Conservation (phyloP, 345 rosid species). For the Euphorbia tirucalli region DNA sequence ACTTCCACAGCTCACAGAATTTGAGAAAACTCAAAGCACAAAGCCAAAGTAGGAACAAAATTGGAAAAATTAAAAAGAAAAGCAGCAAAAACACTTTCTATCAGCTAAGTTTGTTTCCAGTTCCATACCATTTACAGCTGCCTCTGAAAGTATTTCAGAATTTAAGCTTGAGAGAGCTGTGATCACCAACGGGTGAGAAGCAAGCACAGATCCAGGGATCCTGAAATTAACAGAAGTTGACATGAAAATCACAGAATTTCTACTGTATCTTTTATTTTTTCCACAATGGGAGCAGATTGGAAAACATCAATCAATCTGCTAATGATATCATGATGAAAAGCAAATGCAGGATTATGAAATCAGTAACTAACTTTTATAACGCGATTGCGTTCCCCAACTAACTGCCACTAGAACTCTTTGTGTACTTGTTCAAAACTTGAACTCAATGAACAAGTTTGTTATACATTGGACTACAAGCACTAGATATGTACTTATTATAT, state of each 20-base stretch:
- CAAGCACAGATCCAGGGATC: slow-evolving; percentile 77
- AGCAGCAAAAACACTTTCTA: background rate
- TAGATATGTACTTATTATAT: background rate
- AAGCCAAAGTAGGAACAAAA: background rate
- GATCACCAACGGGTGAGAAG: slow-evolving; percentile 82
- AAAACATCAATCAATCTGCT: background rate
- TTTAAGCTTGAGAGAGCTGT: slow-evolving; percentile 90
- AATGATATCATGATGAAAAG: background rate
- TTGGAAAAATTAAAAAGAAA: background rate
- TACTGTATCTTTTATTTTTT: background rate
- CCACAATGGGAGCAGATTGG: background rate
- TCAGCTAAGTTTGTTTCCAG: slow-evolving; percentile 17
- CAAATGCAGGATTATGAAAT: slow-evolving; percentile 3
- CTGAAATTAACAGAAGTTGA: slow-evolving; percentile 49
- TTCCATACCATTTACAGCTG: slow-evolving; percentile 88
- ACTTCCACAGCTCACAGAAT: background rate
- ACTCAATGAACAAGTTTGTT: background rate
- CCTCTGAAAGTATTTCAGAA: slow-evolving; percentile 86
- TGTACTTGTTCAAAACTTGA: background rate
- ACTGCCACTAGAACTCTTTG: background rate
- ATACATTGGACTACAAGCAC: background rate
- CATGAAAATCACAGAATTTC: slow-evolving; percentile 12
- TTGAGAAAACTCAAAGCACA: background rate
- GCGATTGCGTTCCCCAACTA: background rate
- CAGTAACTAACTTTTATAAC: background rate